These are phyloP conservation scores for Plasmodium vivax DNA, from an alignment of 169 alveolate genomes.

Conservation along the genomic window DNA sequence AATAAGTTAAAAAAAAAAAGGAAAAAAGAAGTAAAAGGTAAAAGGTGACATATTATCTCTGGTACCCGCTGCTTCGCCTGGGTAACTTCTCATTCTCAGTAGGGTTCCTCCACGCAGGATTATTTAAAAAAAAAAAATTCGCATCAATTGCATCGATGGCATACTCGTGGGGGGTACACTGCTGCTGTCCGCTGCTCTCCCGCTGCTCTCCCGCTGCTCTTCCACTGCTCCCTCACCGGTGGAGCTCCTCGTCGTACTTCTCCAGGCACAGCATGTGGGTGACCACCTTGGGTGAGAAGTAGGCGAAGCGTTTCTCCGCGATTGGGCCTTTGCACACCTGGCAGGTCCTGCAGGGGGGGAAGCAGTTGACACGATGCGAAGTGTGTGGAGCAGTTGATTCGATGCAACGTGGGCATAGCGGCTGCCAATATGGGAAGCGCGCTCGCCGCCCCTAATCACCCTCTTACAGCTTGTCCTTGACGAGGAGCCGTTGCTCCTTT, in stretches of 20 bases:
- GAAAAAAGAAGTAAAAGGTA: too few relatives aligned
- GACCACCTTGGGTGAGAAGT: conserved; percentile 15
- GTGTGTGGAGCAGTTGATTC: neutral
- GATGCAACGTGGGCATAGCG: neutral
- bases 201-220: neutral
- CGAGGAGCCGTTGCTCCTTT: conserved; percentile 23
- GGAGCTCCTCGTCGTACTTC: conserved; percentile 15
- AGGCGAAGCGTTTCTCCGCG: conserved; percentile 34
- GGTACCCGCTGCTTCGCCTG: too few relatives aligned
- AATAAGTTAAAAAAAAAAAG: too few relatives aligned
- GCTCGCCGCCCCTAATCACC: neutral
- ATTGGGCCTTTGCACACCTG: conserved; percentile 18
- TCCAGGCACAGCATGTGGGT: conserved; percentile 28
- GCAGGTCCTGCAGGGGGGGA: conserved; percentile 5
- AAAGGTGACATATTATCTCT: too few relatives aligned
- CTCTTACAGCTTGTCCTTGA: conserved; percentile 33
- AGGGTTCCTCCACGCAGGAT: too few relatives aligned
- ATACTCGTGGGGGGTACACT: neutral
- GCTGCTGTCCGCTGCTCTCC: neutral
- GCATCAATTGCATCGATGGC: neutral
- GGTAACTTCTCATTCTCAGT: too few relatives aligned
- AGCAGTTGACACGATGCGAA: neutral
- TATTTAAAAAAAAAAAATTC: too few relatives aligned
- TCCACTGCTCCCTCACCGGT: neutral
- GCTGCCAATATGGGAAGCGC: neutral